These are phyloP conservation scores for Acanthamoeba culbertsoni DNA, from an alignment of 208 protist genomes.

Conservation along the genomic window DNA sequence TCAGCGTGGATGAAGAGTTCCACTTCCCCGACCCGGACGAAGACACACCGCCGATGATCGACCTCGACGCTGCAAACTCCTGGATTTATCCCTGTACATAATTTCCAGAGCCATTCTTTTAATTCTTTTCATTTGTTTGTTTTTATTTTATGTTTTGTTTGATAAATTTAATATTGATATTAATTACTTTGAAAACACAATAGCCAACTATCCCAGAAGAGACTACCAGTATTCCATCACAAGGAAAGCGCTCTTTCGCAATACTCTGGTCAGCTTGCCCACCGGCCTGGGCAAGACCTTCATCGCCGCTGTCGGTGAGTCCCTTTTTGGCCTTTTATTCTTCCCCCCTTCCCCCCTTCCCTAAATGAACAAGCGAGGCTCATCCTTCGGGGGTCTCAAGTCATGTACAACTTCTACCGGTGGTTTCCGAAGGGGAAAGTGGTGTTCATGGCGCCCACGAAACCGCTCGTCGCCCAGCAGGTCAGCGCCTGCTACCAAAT, in stretches of 20 bases:
- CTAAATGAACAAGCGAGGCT: not conserved
- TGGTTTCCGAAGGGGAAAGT: conserved; percentile 83
- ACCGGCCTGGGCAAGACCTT: conserved; percentile 89
- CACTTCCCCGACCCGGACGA: conserved; percentile 1
- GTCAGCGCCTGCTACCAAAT: conserved; percentile 79
- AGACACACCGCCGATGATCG: not conserved
- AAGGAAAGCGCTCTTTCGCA: conserved; percentile 74
- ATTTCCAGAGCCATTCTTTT: not conserved
- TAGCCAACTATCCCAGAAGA: conserved; percentile 59
- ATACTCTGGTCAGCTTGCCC: conserved; percentile 85
- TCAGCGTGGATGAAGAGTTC: not conserved
- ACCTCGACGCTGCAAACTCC: not conserved
- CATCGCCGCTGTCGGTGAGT: conserved; percentile 81
- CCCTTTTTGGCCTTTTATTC: not conserved
- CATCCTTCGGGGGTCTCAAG: not conserved
- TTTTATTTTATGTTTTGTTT: not conserved
- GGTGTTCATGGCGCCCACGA: conserved; percentile 86
- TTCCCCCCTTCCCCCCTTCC: not conserved
- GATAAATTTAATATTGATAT: not conserved
- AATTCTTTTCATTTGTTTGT: not conserved
- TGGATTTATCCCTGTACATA: conserved; percentile 58
- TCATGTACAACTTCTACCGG: conserved; percentile 86
- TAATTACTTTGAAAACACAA: not conserved
- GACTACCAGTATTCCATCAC: conserved; percentile 61
- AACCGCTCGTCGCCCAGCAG: conserved; percentile 83